Evolutionary conservation across 2,329 filamentous ascomycete species (phyloP), one percentile per base, ranked within the genome.

Genomic region (Verticillium albo-atrum): DNA sequence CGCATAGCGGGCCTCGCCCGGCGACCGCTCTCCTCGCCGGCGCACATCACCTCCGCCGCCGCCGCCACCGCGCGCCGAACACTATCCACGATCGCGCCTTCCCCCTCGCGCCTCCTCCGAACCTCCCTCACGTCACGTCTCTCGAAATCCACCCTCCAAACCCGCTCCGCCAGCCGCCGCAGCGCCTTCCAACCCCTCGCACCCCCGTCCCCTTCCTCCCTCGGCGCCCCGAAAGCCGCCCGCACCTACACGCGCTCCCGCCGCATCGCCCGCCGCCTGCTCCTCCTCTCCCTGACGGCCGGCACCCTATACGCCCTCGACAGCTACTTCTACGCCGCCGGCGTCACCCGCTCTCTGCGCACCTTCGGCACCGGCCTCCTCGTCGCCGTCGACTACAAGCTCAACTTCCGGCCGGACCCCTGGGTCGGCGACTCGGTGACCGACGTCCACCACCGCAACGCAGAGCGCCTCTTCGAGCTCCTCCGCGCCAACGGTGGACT

Each of bases 311-410:
- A 91, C 71, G 74, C 85, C 10, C 68, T 89, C 61, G 95, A 99
- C 75, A 83, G 75, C 15, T 83, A 89, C 64, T 80, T 90, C 69
- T 96, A 95, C 74, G 91, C 92, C 56, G 89, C 90, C 1, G 89
- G 91, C 14, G 77, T 97, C 27, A 86, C 83, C 37, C 89, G 95
- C 59, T 94, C 90, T 26, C 74, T 90, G 50, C 89, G 89, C 50
- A 97, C 95, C 0, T 97, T 98, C 72, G 82, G 83, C 47, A 86
- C 86, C 3, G 94, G 92, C 7, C 77, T 96, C 12, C 70, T 93
- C 53, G 90, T 96, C 17, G 94, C 93, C 1, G 70, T 93, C 26
- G 95, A 99, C 77, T 98, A 99, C 80, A 98, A 97, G 77, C 80
- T 98, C 73, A 98, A 99, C 75, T 99, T 99, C 74, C 86, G 91